Base-by-base conservation (phyloP, 768 basidiomycete genomes). In the Tulasnella sp. region DNA sequence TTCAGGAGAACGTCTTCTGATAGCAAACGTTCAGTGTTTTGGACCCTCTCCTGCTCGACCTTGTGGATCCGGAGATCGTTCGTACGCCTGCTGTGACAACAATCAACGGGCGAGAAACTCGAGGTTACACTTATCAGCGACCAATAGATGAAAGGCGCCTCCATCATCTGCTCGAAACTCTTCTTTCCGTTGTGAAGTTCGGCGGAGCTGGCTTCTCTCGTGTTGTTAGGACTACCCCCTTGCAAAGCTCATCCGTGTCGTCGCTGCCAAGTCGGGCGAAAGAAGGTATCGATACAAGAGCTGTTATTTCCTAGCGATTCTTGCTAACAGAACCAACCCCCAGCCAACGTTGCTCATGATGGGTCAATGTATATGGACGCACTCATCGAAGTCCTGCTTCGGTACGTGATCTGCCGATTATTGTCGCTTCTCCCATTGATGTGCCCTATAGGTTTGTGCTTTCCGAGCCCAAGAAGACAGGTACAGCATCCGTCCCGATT, bases 191-290 rank as follows among this genome's bases (percentile, higher is more conserved):
- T 12, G 86, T 91, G 69, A 86, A 88, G 40, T 95, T 95, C 77
- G 95, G 95, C 1, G 95, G 95, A 2, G 91, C 93, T 79, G 93
- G 92, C 0, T 90, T 97, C 77, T 84, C 87, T 62, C 91, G 91
- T 76, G 85, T 89, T 1, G 89, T 91, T 0, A 85, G 89, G 69
- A 83, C 83, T 14, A 87, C 88, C 1, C 80, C 82, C 12, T 81
- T 94, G 69, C 86, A 85, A 74, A 86, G 89, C 37, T 88, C 92
- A 3, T 82, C 87, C 42, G 86, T 93, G 77, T 73, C 83, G 6
- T 87, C 84, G 3, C 80, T 98, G 9, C 76, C 87, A 9, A 83
- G 87, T 72, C 84, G 91, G 75, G 83, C 90, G 16, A 84, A 88
- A 74, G 75, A 80, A 11, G 84, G 93, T 91, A 80, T 75, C 84